Evolutionary conservation across 78 protist genomes (phyloP).

Genomic region (Trichosphaerium sp.): DNA sequence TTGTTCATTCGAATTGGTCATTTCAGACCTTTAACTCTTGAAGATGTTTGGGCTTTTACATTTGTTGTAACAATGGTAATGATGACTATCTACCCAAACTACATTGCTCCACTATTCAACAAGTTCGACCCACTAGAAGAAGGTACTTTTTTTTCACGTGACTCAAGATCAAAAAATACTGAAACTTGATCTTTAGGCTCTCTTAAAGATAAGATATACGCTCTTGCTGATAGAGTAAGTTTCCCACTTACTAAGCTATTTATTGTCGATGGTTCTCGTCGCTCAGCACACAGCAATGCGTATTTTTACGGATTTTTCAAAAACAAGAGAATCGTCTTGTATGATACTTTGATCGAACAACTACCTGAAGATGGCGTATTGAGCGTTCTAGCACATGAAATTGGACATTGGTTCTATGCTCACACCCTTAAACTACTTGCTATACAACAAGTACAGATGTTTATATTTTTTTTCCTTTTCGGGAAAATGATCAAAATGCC

Average conservation of each 20-base stretch:
- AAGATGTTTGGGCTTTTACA: conserved; percentile 29
- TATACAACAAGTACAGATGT: background rate
- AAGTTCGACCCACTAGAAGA: conserved; percentile 33
- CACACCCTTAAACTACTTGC: conserved; percentile 36
- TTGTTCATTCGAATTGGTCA: background rate
- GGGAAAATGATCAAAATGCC: conserved; percentile 26
- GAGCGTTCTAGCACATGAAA: conserved; percentile 70
- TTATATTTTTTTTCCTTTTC: conserved; percentile 14
- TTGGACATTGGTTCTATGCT: conserved; percentile 60
- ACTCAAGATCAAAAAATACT: too few species aligned
- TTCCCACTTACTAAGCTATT: conserved; percentile 51
- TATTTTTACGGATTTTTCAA: conserved; percentile 64
- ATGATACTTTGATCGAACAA: conserved; percentile 66
- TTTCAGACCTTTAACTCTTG: background rate
- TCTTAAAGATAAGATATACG: conserved; percentile 15
- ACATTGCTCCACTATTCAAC: conserved; percentile 78
- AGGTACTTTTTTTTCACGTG: conserved; percentile 35
- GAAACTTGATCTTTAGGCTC: too few species aligned
- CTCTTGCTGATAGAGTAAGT: conserved; percentile 17
- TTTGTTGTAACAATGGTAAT: conserved; percentile 8
- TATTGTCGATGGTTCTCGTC: conserved; percentile 52
- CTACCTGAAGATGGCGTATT: conserved; percentile 17
- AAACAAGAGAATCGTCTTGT: conserved; percentile 72
- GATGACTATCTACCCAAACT: conserved; percentile 44
- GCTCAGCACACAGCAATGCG: conserved; percentile 60